Conservation (phyloP, 2,329 filamentous ascomycete genomes). For the Aspergillus aculeatus region DNA sequence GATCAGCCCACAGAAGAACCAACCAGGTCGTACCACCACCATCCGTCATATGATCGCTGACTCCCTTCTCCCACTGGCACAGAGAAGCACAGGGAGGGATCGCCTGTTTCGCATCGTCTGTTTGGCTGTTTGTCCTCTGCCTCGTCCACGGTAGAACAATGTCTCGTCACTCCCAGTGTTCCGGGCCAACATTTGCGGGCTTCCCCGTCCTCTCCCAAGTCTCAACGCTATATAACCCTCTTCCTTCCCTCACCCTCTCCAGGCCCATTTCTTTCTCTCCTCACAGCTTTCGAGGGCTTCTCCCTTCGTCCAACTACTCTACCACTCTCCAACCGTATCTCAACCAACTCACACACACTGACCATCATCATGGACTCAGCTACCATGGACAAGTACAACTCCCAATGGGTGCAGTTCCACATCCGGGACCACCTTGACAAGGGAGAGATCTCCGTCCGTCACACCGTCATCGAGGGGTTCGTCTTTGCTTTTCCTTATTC, state of each 20-base stretch:
- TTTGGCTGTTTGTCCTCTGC: neutral
- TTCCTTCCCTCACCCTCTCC: neutral
- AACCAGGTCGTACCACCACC: constrained; percentile 4
- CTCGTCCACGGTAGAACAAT: neutral
- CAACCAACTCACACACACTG: neutral
- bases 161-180: neutral
- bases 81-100: neutral
- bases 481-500: neutral
- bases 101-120: neutral
- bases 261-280: neutral
- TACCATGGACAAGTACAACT: constrained; percentile 26
- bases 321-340: neutral
- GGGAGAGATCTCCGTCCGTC: constrained; percentile 26
- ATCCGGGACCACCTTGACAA: constrained; percentile 29
- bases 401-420: constrained; percentile 31
- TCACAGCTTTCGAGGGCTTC: neutral
- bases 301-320: neutral
- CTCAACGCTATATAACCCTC: neutral
- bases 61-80: neutral
- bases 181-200: neutral
- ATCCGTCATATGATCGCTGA: constrained; percentile 3
- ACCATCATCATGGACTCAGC: neutral
- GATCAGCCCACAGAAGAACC: constrained; percentile 5
- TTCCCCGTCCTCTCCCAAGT: neutral
- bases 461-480: constrained; percentile 31